A percentile compares a stretch with the other conserved stretches of the same genome.
These are phyloP conservation scores for Hortaea sp. DNA, from an alignment of 2,329 filamentous ascomycete genomes.

Conservation along the genomic window DNA sequence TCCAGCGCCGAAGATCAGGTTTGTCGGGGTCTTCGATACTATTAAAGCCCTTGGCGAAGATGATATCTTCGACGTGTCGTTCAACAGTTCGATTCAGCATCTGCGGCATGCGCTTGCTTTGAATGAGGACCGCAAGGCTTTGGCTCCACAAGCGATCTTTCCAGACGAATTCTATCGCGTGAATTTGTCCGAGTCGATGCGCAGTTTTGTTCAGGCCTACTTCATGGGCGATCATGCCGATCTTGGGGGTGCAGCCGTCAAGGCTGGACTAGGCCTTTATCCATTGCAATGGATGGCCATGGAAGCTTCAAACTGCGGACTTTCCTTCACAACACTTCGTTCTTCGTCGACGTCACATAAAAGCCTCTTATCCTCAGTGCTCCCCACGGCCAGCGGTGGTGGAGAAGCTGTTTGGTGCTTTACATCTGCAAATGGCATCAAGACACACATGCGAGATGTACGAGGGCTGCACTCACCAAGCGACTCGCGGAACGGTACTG, in stretches of 20 bases:
- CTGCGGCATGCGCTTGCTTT: conserved; percentile 31
- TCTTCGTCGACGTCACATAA: background rate
- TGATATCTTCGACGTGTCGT: conserved; percentile 20
- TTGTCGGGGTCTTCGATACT: conserved; percentile 31
- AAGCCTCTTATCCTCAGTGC: conserved; percentile 8
- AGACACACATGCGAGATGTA: conserved; percentile 14
- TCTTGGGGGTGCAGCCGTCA: conserved; percentile 26
- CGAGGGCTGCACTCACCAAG: conserved; percentile 11
- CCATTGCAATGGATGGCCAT: conserved; percentile 35
- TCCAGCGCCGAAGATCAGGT: conserved; percentile 26
- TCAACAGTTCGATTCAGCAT: conserved; percentile 26
- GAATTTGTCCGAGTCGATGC: conserved; percentile 6
- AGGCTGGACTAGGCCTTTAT: conserved; percentile 32
- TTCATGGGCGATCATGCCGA: conserved; percentile 32
- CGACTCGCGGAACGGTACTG: conserved; percentile 7
- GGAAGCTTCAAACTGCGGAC: conserved; percentile 22
- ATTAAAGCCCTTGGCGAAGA: conserved; percentile 22
- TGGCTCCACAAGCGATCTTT: conserved; percentile 20
- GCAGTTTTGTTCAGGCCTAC: conserved; percentile 30
- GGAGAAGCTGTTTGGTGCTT: conserved; percentile 7
- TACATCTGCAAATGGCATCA: conserved; percentile 11
- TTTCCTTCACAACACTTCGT: conserved; percentile 18
- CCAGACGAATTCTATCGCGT: conserved; percentile 10
- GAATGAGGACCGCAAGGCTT: conserved; percentile 26
- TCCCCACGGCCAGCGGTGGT: conserved; percentile 7